Base-by-base conservation (phyloP, 805 yeast species). In the Starmerella apis region DNA sequence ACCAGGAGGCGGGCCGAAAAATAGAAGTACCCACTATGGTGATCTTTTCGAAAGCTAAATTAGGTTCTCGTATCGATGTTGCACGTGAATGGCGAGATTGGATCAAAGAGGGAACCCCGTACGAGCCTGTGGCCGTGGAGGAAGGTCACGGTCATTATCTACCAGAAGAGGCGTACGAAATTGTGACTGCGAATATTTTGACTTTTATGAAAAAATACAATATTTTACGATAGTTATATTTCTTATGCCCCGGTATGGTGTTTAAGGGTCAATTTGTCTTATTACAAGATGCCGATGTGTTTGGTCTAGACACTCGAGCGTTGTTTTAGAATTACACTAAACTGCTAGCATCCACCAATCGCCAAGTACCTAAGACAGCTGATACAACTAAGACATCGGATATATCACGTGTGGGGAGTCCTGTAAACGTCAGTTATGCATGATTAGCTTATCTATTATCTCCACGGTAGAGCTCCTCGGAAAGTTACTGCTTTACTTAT, bases 131-230 rank as follows among this genome's bases (percentile, higher is more conserved):
- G 3, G 31, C 20, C 6, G n/a, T 38, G 3, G 43, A 31, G 4
- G 30, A 38, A 3, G 31, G 31, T 8, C 43, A 38, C 11, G 43
- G 43, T 14, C 43, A 38, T 13, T 38, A 38, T 20, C n/a, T 38
- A 6, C 43, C 43, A n/a, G 43, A 38, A 23, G 43, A 38, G 31
- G 43, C 43, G 4, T 13, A 38, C 19, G 43, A 24, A 5, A 24
- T 36, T 8, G 39, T 36, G 9, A 19, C 25, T 3, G 39, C 19
- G 14, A 36, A 20, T 20, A 36, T 36, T 5, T 13, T 36, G 39
- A n/a, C 16, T 4, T 36, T 36, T 16, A 18, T 31, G 35, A 6
- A 14, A 33, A 8, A 27, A 11, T 27, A 9, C 30, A 27, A 11
- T 11, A 27, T 11, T 27, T 8, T 9, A 27, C 30, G 30, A 27